A percentile compares a stretch with the other conserved stretches of the same genome.
Evolutionary conservation across 2,329 filamentous ascomycete genomes (phyloP).

Genomic region (Aspergillus phoenicis): DNA sequence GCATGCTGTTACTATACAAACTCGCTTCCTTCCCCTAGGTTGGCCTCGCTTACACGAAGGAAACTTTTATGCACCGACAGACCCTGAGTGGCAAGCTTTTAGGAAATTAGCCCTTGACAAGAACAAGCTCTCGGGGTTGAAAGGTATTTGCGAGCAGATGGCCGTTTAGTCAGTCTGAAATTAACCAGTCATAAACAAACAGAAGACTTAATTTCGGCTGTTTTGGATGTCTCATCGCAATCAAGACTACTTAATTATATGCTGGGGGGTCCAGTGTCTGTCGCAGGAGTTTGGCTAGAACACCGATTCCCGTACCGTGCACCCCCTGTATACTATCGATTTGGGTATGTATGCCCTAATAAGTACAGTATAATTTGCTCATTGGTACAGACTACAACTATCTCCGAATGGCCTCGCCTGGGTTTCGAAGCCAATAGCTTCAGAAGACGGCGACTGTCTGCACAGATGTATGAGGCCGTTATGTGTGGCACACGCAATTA

Average conservation of each 20-base stretch:
- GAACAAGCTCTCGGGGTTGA: constrained; percentile 52
- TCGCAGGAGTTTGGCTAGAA: constrained; percentile 62
- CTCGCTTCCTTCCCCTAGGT: constrained; percentile 64
- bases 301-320: constrained; percentile 62
- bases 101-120: constrained; percentile 60
- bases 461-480: constrained; percentile 34
- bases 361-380: constrained; percentile 8
- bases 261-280: constrained; percentile 52
- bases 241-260: constrained; percentile 49
- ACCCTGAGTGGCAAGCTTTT: constrained; percentile 67
- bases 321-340: constrained; percentile 61
- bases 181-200: constrained; percentile 14
- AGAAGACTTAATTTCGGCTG: constrained; percentile 53
- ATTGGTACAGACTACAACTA: constrained; percentile 32
- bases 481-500: constrained; percentile 35
- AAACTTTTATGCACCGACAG: constrained; percentile 39
- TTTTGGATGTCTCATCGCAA: constrained; percentile 46
- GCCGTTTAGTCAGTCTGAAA: background rate
- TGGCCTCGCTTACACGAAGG: constrained; percentile 45
- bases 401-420: constrained; percentile 29
- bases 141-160: constrained; percentile 36
- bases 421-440: constrained; percentile 30
- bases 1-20: constrained; percentile 45
- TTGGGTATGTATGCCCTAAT: constrained; percentile 54
- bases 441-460: constrained; percentile 35